These are phyloP conservation scores for Candida nanaspora DNA, from an alignment of 805 yeast species.

Conservation along the genomic window DNA sequence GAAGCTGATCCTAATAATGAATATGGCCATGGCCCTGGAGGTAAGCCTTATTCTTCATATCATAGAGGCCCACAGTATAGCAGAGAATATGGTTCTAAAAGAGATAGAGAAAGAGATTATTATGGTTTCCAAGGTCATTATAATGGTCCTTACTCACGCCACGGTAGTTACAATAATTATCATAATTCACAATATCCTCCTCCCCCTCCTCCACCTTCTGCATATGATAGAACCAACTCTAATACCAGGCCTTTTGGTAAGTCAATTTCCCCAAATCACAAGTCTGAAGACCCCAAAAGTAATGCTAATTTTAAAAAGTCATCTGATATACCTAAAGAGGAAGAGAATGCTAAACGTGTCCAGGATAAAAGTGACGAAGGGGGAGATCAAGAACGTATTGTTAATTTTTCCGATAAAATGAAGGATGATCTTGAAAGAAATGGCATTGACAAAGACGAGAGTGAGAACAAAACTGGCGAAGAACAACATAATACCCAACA, in stretches of 20 bases:
- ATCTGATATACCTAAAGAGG: too few species aligned
- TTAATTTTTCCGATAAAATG: too few species aligned
- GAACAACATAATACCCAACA: too few species aligned
- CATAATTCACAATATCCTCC: background rate
- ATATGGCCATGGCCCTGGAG: background rate
- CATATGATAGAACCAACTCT: background rate
- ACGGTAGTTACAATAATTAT: background rate
- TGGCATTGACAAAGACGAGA: too few species aligned
- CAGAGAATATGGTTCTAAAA: conserved; percentile 1
- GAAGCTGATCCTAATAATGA: background rate
- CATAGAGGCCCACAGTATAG: background rate
- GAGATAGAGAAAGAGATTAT: background rate
- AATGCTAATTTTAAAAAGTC: background rate
- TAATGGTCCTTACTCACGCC: background rate
- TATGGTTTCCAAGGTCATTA: background rate
- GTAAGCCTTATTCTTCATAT: background rate
- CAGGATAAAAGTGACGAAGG: too few species aligned
- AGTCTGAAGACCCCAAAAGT: background rate
- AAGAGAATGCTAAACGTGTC: too few species aligned
- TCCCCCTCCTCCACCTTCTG: background rate
- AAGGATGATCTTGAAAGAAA: too few species aligned
- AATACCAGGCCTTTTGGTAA: background rate
- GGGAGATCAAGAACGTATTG: too few species aligned
- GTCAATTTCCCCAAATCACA: background rate
- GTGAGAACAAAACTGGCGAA: too few species aligned